Conservation (phyloP, 768 basidiomycete genomes). For the Termitomyces eurrhizus region DNA sequence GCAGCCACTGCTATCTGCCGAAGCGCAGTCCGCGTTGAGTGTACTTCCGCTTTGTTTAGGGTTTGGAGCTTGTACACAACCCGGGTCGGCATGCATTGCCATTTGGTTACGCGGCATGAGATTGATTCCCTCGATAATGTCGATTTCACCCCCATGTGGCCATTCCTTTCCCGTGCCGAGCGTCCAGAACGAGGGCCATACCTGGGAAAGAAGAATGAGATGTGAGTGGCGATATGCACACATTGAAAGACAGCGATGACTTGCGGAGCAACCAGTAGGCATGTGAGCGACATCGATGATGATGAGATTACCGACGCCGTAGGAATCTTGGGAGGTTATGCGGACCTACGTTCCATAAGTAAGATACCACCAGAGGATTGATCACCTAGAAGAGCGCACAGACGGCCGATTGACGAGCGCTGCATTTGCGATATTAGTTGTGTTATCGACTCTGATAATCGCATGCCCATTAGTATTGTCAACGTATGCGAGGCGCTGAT, state of each 20-base stretch:
- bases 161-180: conserved; percentile 32
- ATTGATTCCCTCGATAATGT: conserved; percentile 63
- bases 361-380: neutral
- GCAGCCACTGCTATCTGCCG: conserved; percentile 32
- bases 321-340: conserved; percentile 38
- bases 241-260: conserved; percentile 7
- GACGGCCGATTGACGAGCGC: conserved; percentile 49
- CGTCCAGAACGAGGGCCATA: conserved; percentile 48
- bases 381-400: conserved; percentile 29
- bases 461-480: conserved; percentile 55
- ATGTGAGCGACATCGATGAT: conserved; percentile 40
- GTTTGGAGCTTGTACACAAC: conserved; percentile 30
- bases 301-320: conserved; percentile 38
- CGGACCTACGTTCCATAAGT: conserved; percentile 26
- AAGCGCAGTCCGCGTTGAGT: conserved; percentile 26
- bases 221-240: neutral
- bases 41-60: conserved; percentile 28
- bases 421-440: conserved; percentile 42
- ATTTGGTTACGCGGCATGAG: conserved; percentile 46
- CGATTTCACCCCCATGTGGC: conserved; percentile 43
- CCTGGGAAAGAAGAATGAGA: conserved; percentile 18
- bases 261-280: conserved; percentile 55
- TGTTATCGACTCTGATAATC: conserved; percentile 73
- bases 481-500: conserved; percentile 47
- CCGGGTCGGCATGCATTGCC: conserved; percentile 46